Evolutionary conservation across 2,329 filamentous ascomycete species (phyloP), one percentile per base, ranked within the genome.

Genomic region (Botrytis galanthina): DNA sequence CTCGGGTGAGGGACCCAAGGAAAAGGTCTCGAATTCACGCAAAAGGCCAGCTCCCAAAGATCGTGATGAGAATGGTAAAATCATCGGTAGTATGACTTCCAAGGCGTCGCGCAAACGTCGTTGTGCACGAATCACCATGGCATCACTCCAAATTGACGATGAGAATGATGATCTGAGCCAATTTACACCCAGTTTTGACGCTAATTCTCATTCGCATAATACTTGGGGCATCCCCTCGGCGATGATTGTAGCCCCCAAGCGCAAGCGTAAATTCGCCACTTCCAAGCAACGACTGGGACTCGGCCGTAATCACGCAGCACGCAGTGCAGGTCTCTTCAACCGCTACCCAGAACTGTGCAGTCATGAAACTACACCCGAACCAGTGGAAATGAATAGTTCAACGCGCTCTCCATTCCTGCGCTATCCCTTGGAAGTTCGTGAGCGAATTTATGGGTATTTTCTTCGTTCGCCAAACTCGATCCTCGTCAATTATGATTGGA

Each of bases 401-500:
- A 57, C 66, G 2, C 75, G 73, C 4, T 76, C 75, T 18, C 73
- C 72, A 22, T 67, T 80, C 22, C 67, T 80, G 9, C 67, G 76
- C 14, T 59, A 77, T 26, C 70, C 79, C 18, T 54, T 78, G 9
- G 78, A 80, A 62, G 42, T 78, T 26, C 74, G 79, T 62, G 78
- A 80, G 59, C 71, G 62, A 22, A 76, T 80, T 29, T 80, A 79
- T 60, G 39, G 39, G 1, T 75, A 76, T 39, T 67, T 79, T 9
- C 74, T 80, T 29, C 62, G 75, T 16, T 73, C 76, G 44, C 37
- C 44, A 2, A 74, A 67, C 20, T 74, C 78, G 3, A 78, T 80
- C n/a, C 71, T 78, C n/a, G 42, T 80, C 4, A 73, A 78, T 22
- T 42, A 73, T 20, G 74, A 78, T 63, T 80, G 77, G 77, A 57